Percentiles rank a stretch among this genome's conserved stretches.
Evolutionary conservation across 495 filamentous ascomycete genomes (phyloP).

Genomic region (Sordaria brevicollis): DNA sequence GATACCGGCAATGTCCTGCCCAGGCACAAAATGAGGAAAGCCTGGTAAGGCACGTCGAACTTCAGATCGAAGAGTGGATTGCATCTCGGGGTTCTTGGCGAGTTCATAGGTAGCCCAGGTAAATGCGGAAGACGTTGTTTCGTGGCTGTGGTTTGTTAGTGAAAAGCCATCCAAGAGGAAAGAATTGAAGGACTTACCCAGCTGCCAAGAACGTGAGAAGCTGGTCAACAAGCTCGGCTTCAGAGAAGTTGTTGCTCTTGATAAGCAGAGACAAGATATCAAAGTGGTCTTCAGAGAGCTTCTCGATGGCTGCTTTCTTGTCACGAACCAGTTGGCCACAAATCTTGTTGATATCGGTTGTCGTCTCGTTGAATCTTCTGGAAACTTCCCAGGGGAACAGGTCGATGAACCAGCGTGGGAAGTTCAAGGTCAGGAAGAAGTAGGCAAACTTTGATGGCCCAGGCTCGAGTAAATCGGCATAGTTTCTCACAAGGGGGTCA

Average conservation of each 20-base stretch:
- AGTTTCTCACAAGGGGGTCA: conserved; percentile 54
- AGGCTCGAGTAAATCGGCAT: conserved; percentile 45
- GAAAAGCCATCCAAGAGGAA: background rate
- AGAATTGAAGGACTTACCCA: background rate
- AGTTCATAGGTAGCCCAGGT: conserved; percentile 42
- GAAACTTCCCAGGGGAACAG: conserved; percentile 55
- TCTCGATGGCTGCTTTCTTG: conserved; percentile 50
- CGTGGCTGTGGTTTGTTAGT: conserved; percentile 47
- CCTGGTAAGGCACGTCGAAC: conserved; percentile 49
- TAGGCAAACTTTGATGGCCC: conserved; percentile 28
- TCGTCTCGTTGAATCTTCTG: conserved; percentile 41
- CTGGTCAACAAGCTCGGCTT: conserved; percentile 72
- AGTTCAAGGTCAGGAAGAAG: conserved; percentile 29
- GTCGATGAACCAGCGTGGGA: conserved; percentile 37
- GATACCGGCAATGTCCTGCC: conserved; percentile 32
- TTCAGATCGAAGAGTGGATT: conserved; percentile 35
- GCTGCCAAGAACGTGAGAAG: conserved; percentile 87
- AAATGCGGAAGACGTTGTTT: conserved; percentile 45
- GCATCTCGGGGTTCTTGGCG: conserved; percentile 30
- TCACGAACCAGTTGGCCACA: conserved; percentile 53
- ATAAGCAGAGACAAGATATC: conserved; percentile 78
- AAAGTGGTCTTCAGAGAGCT: conserved; percentile 38
- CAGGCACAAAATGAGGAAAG: conserved; percentile 24
- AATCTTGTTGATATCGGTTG: conserved; percentile 45
- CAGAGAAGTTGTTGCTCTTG: conserved; percentile 59